phyloP scores from a whole-genome alignment of 805 yeast species.

The Myxozyma mucilagina region DNA sequence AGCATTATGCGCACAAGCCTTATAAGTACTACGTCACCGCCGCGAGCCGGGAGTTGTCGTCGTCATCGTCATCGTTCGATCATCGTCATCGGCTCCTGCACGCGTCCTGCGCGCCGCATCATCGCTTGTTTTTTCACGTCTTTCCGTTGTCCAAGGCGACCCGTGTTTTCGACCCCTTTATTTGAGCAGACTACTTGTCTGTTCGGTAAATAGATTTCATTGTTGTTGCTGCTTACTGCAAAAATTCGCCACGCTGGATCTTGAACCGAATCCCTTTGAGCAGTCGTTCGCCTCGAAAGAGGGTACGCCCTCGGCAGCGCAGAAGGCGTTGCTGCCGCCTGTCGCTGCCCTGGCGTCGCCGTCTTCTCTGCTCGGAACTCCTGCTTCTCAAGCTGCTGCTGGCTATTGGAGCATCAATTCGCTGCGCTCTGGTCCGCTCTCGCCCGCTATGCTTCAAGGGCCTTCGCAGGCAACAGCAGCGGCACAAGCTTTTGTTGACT shows the following conservation, averaged over 20 bases:
- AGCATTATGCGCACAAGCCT: neutral
- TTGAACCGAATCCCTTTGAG: conserved; percentile 95
- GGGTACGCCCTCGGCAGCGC: conserved; percentile 17
- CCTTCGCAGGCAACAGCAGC: conserved; percentile 33
- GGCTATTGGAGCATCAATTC: conserved; percentile 29
- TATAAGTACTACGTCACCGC: conserved; percentile 25
- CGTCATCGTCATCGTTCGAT: conserved; percentile 25
- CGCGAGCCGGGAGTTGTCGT: conserved; percentile 10
- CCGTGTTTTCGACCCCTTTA: neutral
- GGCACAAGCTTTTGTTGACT: conserved; percentile 23
- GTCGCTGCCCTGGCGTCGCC: conserved; percentile 34
- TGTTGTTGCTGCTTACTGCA: neutral
- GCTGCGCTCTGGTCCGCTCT: conserved; percentile 41
- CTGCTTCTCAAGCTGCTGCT: conserved; percentile 19
- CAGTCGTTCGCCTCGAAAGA: conserved; percentile 78
- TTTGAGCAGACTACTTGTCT: neutral
- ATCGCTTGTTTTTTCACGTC: neutral
- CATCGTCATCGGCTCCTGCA: conserved; percentile 9
- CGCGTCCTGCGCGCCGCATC: conserved; percentile 10
- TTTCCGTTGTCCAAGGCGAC: neutral
- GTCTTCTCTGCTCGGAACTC: conserved; percentile 20
- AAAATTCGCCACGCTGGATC: conserved; percentile 48
- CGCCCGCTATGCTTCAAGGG: conserved; percentile 43
- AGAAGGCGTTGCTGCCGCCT: conserved; percentile 31
- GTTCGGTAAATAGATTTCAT: neutral